Evolutionary conservation across 2,329 filamentous ascomycete species (phyloP), one percentile per base, ranked within the genome.

Genomic region (Colletotrichum tanaceti): DNA sequence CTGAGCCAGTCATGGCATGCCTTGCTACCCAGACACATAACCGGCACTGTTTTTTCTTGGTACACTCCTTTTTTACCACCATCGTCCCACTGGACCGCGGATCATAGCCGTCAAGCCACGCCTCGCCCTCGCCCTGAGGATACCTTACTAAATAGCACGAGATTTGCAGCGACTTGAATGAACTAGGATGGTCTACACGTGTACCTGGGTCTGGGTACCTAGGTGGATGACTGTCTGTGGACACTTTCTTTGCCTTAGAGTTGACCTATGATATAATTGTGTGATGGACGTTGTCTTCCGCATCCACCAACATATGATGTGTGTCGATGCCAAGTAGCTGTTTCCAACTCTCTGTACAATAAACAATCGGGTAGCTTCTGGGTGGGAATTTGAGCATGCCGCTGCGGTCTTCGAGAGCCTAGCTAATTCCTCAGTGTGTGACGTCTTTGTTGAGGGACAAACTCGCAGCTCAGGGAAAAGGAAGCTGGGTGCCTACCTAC

Each of bases 151-250:
- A 32, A 32, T 32, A 61, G 50, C 63, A 65, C 62, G 62, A 68
- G 66, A 68, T 68, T 65, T 65, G 62, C 62, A 68, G 66, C 66
- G 62, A 44, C 55, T 44, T 61, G 65, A 52, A 55, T 60, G 41
- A 68, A 62, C 65, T 65, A 41, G 65, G 60, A 54, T 65, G 53
- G 60, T 32, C 61, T 60, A 49, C n/a, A n/a, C n/a, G n/a, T 2
- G 24, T 24, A 24, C 53, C 28, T 52, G 58, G 20, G 28, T 7
- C 7, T 32, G 10, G 28, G 28, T 32, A n/a, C n/a, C n/a, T n/a
- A 32, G 28, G 28, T 32, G 28, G 52, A 53, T 44, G 38, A 53
- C 47, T 39, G 61, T 53, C 22, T 43, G 49, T 68, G 65, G 62
- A 46, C 50, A 46, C 22, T 49, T 13, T 13, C 54, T 13, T 13